Evolutionary conservation across 1,139 yeast species (phyloP).

Genomic region (Pichia norvegensis): DNA sequence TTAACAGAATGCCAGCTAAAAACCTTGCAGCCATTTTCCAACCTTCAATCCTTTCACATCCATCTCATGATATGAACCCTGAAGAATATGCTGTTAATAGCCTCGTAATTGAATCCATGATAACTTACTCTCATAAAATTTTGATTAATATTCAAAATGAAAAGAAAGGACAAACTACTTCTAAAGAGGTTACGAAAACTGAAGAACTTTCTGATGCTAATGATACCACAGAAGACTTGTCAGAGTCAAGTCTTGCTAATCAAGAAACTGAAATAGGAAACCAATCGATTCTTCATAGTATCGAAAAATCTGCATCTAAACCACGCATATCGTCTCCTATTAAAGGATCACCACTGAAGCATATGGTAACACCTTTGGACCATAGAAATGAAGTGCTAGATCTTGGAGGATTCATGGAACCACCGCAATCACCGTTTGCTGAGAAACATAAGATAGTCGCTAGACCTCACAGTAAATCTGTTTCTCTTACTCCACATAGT

Average conservation of each 20-base stretch:
- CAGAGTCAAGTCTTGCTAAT: no score
- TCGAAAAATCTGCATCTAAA: background rate
- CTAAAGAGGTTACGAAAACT: no score
- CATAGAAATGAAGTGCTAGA: background rate
- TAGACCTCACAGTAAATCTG: conserved; percentile 54
- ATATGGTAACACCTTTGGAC: conserved; percentile 4
- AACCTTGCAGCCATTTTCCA: conserved; percentile 94
- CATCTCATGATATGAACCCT: conserved; percentile 86
- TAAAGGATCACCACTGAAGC: conserved; percentile 10
- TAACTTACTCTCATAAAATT: conserved; percentile 75
- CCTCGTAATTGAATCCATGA: conserved; percentile 79
- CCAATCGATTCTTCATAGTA: background rate
- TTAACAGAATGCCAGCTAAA: conserved; percentile 85
- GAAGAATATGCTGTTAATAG: conserved; percentile 85
- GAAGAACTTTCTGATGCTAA: no score
- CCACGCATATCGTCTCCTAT: background rate
- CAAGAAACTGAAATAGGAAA: background rate
- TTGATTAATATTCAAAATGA: conserved; percentile 44
- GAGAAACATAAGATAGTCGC: conserved; percentile 8
- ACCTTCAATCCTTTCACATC: conserved; percentile 88
- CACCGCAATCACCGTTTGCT: conserved; percentile 3
- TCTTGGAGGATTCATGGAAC: background rate
- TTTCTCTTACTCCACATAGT: conserved; percentile 40
- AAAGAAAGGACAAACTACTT: background rate
- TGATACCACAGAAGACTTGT: no score